Conservation (phyloP, 108 stramenopile genomes). For the Aurantiochytrium sp. region DNA sequence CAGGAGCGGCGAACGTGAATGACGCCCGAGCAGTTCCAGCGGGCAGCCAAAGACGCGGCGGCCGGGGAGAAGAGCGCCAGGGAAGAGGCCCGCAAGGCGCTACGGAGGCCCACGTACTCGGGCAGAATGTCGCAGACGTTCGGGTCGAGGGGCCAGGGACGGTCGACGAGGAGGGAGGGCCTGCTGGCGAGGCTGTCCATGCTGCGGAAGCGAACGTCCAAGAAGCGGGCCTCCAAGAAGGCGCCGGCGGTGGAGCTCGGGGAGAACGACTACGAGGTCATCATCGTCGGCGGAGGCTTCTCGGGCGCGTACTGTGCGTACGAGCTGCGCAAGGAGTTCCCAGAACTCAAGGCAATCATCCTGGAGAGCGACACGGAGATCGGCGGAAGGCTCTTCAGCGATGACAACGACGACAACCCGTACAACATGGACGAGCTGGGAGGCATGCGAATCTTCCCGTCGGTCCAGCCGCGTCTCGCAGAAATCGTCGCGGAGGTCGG, state of each 20-base stretch:
- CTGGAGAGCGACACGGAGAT: not conserved
- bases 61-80: not conserved
- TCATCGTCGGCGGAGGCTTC: not conserved
- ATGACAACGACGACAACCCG: not conserved
- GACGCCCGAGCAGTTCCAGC: not conserved
- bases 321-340: not conserved
- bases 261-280: not conserved
- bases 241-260: too few relatives aligned
- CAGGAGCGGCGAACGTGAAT: too few relatives aligned
- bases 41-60: not conserved
- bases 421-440: conserved; percentile 14
- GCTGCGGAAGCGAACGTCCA: too few relatives aligned
- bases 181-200: too few relatives aligned
- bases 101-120: too few relatives aligned
- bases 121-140: too few relatives aligned
- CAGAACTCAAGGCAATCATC: not conserved
- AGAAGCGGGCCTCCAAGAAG: too few relatives aligned
- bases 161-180: too few relatives aligned
- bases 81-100: too few relatives aligned
- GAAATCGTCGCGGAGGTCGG: not conserved
- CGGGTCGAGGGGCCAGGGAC: too few relatives aligned
- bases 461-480: not conserved
- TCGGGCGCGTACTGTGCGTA: conserved; percentile 6
- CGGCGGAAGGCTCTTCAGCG: not conserved
- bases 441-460: conserved; percentile 25